Evolutionary conservation across 495 filamentous ascomycete genomes (phyloP), one percentile per base, ranked within the genome.

Genomic region (Neurospora sp.): DNA sequence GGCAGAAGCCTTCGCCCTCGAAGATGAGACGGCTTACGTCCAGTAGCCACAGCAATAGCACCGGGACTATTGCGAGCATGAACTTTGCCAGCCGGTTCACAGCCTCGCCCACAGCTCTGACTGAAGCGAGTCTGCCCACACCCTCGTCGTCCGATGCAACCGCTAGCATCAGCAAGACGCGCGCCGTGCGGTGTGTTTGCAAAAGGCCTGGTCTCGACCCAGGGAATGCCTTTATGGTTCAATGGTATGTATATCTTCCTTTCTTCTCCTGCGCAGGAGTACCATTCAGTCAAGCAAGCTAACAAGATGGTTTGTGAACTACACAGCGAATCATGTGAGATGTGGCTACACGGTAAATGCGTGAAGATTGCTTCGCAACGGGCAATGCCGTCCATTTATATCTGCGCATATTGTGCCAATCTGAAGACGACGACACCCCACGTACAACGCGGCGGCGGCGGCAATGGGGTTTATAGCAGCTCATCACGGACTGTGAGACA

Each of bases 321-420:
- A 37, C 5, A 39, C 77, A 94, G 94, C 82, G 91, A 94, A 83
- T 94, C 93, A 5, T 97, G 94, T 82, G 91, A 89, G 46, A 91
- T 94, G 82, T 95, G 91, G 90, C 87, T 94, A 39, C 94, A 97
- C 78, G 91, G 90, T 7, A 86, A 86, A 76, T 97, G 94, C 78
- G 87, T 94, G 40, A 90, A 92, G 20, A 85, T 94, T 35, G 3
- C 54, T 9, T 90, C 90, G 72, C 84, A 85, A 23, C 87, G 90
- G 70, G 84, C 81, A 54, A 84, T 93, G 62, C 92, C 92, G 27
- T 86, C 86, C 0, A 91, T 94, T 11, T 95, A 93, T 80, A 89
- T 96, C 14, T 97, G 93, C 78, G 83, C 91, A 20, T 94, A 91
- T 76, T 97, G 93, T 78, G 89, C 90, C 9, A 89, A 92, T 72